A percentile compares a stretch with the other conserved stretches of the same genome.
These are phyloP conservation scores for Chondrostereum purpureum DNA, from an alignment of 1,284 basidiomycete genomes.

Conservation along the genomic window DNA sequence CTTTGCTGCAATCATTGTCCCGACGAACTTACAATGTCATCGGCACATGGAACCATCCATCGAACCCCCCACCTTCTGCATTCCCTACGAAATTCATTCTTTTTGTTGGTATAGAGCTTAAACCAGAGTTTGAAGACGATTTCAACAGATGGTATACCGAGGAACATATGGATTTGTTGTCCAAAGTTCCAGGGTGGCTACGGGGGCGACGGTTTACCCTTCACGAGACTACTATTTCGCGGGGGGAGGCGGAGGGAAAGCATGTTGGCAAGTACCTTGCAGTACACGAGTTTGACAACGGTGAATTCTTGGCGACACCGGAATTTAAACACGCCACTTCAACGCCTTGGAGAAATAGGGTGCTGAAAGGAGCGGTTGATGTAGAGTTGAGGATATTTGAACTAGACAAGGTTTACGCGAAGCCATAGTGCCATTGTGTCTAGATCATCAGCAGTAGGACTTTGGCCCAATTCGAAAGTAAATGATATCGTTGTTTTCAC, in stretches of 20 bases:
- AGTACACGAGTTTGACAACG: not conserved
- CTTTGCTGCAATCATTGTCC: not conserved
- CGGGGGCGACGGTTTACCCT: slow-evolving; percentile 17
- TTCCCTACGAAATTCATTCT: slow-evolving; percentile 22
- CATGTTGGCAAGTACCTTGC: not conserved
- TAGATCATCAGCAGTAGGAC: not conserved
- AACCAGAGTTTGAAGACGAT: slow-evolving; percentile 28
- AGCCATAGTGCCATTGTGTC: not conserved
- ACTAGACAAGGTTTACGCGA: not conserved
- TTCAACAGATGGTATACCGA: slow-evolving; percentile 34
- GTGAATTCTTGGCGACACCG: not conserved
- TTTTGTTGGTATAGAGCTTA: slow-evolving; percentile 26
- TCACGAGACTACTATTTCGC: not conserved
- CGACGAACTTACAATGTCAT: not conserved
- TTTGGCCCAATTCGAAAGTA: not conserved
- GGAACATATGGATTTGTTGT: slow-evolving; percentile 27
- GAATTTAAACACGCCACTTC: not conserved
- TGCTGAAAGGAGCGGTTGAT: not conserved
- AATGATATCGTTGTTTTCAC: too few species aligned
- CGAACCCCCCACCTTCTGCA: not conserved
- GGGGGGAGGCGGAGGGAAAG: not conserved
- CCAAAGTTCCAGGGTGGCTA: slow-evolving; percentile 27
- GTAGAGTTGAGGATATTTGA: not conserved
- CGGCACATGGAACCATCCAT: not conserved
- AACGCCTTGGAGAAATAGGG: not conserved